Evolutionary conservation across 2,329 filamentous ascomycete genomes (phyloP), one percentile per base, ranked within the genome.

Genomic region (Neofusicoccum sp.): DNA sequence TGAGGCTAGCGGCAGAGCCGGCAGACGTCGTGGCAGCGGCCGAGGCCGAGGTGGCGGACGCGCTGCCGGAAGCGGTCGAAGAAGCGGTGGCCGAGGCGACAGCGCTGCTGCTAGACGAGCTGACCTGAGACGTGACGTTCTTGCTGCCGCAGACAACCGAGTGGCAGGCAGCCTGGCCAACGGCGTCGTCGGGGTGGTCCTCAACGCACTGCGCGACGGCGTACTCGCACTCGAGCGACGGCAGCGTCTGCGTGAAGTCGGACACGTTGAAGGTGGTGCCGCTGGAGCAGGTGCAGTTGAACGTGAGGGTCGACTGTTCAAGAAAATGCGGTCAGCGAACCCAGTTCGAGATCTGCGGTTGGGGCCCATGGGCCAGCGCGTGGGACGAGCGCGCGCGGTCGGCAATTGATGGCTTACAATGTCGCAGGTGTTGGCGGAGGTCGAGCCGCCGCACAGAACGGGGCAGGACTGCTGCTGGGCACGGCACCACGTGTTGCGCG

Each of bases 401-500:
- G 36, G 4, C 29, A 28, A 14, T 14, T 43, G 29, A 39, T 7
- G 14, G 76, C 84, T 73, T 81, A 89, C 87, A 39, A 76, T 48
- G 66, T 85, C 79, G 73, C 87, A 90, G 54, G 71, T 74, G 78
- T 88, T 88, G 66, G 71, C 69, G 65, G 71, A 75, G 67, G 79
- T 76, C 66, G 74, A 71, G 66, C 81, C 80, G 66, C 80, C 80
- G 76, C 87, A 90, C 66, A 89, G 80, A 64, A 81, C 72, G 14
- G 84, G 84, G 77, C 87, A 90, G 48, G 81, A 82, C 75, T 86
- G 86, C 65, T 76, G 76, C 77, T 89, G 79, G 66, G 80, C 84
- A 61, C 75, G 73, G 73, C 87, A 90, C 86, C 86, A 89, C 63
- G 77, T 67, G 71, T 75, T 67, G 66, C 76, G 77, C 29, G 72